Base-by-base conservation (phyloP, 192 early-diverging fungal species). In the Pilaira anomala region DNA sequence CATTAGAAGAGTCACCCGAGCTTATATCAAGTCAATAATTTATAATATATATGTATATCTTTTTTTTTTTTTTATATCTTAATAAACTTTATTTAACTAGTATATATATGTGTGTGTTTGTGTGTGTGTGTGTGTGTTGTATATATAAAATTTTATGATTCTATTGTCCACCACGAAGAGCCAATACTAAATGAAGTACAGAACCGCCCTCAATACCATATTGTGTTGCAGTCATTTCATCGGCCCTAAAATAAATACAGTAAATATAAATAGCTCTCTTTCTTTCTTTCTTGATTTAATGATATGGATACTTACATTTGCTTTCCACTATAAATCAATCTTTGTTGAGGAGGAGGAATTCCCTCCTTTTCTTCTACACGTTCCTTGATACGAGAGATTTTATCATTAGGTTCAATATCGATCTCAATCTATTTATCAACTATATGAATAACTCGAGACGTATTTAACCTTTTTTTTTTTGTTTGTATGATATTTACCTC, bases 311-410 rank as follows among this genome's bases (percentile, higher is more conserved):
- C 79, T 75, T 81, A 93, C 88, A 97, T 87, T 82, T 97, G 95
- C 78, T 92, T 94, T 59, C 95, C 95, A 60, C 88, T 83, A 67
- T 89, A 95, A 78, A 98, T 98, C 40, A 98, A 76, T 72, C 96
- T 86, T 67, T 98, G 97, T 73, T 98, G 97, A 16, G 87, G 80
- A 26, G 95, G 95, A 5, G 97, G 95, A 61, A 98, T 98, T 57
- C 95, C 97, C 71, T 97, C 94, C 78, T 96, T 96, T 76, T 93
- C 93, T 66, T 97, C 93, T 45, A 98, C 87, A 61, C 85, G 78
- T 64, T 97, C 87, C 77, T 97, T 97, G 78, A 98, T 90, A 41
- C 90, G 78, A 39, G 86, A 77, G 73, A 94, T 85, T 83, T 89
- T 91, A 70, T 91, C 85, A 58, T 77, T 79, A 11, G 83, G 82